Evolutionary conservation across 345 rosid genomes (phyloP).

Genomic region (Laguncularia racemosa): DNA sequence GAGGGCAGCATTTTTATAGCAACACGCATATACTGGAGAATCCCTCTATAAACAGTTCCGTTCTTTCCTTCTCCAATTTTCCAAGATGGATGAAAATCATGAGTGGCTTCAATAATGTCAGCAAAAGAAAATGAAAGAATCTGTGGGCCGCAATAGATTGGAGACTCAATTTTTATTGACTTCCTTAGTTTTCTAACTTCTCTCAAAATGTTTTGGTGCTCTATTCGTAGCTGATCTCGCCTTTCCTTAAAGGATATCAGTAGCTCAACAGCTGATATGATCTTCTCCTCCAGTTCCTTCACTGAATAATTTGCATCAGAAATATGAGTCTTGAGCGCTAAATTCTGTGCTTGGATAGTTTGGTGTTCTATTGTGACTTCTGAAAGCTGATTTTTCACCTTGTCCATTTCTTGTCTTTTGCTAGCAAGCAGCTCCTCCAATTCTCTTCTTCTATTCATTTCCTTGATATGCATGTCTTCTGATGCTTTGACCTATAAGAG

Average conservation of each 20-base stretch:
- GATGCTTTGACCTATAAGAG: conserved; percentile 54
- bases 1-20: conserved; percentile 87
- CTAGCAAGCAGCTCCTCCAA: conserved; percentile 46
- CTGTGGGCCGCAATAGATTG: conserved; percentile 37
- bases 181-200: conserved; percentile 34
- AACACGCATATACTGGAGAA: conserved; percentile 57
- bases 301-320: conserved; percentile 30
- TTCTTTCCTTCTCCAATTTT: conserved; percentile 79
- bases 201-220: conserved; percentile 42
- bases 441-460: conserved; percentile 51
- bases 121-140: conserved; percentile 70
- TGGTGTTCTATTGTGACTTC: conserved; percentile 39
- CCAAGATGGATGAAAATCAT: conserved; percentile 61
- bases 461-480: conserved; percentile 55
- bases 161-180: conserved; percentile 26
- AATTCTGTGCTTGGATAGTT: conserved; percentile 42
- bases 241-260: conserved; percentile 58
- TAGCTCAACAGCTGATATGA: conserved; percentile 71
- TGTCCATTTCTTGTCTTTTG: conserved; percentile 42
- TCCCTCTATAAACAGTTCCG: conserved; percentile 74
- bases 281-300: conserved; percentile 72
- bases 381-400: conserved; percentile 32
- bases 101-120: conserved; percentile 77
- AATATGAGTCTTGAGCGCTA: conserved; percentile 38
- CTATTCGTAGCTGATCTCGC: conserved; percentile 58